A percentile compares a stretch with the other conserved stretches of the same genome.
These are phyloP conservation scores for Cladosporium sp. DNA, from an alignment of 2,329 filamentous ascomycete genomes.

Conservation along the genomic window DNA sequence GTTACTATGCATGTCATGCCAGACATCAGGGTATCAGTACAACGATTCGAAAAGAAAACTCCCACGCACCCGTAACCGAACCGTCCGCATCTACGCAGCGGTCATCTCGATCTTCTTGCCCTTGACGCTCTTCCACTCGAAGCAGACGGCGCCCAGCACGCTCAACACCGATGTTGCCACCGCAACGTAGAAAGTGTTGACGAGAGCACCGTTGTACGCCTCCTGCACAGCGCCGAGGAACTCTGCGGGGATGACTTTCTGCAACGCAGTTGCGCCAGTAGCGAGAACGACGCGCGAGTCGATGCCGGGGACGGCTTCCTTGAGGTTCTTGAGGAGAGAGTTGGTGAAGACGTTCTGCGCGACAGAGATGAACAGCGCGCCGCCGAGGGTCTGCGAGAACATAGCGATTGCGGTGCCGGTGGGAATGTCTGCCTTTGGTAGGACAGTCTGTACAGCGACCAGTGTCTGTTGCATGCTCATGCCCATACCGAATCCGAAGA, in stretches of 20 bases:
- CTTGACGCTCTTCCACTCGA: conserved; percentile 71
- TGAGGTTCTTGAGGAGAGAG: conserved; percentile 46
- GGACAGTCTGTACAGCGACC: conserved; percentile 49
- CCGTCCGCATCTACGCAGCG: conserved; percentile 28
- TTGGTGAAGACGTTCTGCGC: conserved; percentile 56
- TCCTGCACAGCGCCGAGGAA: conserved; percentile 57
- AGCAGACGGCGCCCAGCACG: conserved; percentile 56
- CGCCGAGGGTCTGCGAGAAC: conserved; percentile 52
- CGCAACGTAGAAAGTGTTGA: conserved; percentile 62
- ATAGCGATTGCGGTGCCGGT: conserved; percentile 53
- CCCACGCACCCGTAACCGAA: background rate
- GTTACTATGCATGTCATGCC: background rate
- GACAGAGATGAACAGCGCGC: conserved; percentile 52
- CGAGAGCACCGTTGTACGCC: conserved; percentile 66
- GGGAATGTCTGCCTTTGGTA: conserved; percentile 47
- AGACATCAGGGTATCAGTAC: conserved; percentile 8
- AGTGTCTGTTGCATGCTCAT: conserved; percentile 53
- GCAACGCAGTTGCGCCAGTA: conserved; percentile 62
- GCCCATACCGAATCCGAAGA: conserved; percentile 47
- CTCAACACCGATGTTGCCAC: conserved; percentile 57
- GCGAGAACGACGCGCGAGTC: conserved; percentile 46
- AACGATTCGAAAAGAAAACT: background rate
- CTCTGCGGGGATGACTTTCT: conserved; percentile 52
- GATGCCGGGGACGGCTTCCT: conserved; percentile 45
- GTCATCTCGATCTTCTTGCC: conserved; percentile 44